Evolutionary conservation across 2,329 filamentous ascomycete genomes (phyloP).

Genomic region (Sporothrix pseudoabietina): DNA sequence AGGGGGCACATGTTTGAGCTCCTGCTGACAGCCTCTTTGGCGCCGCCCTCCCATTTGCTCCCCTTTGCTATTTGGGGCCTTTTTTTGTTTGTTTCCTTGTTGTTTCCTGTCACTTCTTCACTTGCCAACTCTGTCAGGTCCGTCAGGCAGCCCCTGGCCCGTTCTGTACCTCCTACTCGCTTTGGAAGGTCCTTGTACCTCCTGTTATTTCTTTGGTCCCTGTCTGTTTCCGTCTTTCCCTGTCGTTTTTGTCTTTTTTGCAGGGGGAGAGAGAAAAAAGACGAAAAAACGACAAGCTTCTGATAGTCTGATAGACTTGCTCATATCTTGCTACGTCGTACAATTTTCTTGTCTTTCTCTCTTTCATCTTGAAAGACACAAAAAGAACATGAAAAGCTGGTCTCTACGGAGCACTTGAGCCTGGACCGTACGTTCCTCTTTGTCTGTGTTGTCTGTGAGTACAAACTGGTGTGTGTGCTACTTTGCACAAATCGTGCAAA

Average conservation of each 20-base stretch:
- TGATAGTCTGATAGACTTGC: neutral
- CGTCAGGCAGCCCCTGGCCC: neutral
- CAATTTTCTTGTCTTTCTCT: neutral
- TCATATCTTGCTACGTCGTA: neutral
- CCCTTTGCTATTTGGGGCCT: neutral
- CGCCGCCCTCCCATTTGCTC: conserved; percentile 5
- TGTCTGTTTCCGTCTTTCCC: neutral
- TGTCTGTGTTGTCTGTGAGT: neutral
- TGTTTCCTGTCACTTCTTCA: neutral
- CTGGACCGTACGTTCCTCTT: neutral
- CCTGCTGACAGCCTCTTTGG: conserved; percentile 22
- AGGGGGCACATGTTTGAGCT: conserved; percentile 18
- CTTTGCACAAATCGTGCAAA: neutral
- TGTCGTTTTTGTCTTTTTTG: neutral
- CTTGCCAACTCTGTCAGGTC: neutral
- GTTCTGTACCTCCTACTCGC: neutral
- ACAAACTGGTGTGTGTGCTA: neutral
- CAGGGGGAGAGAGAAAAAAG: neutral
- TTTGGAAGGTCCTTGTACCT: neutral
- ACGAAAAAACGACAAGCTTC: neutral
- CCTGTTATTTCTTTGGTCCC: neutral
- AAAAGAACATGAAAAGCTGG: neutral
- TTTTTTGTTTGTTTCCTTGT: neutral
- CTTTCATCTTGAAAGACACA: neutral
- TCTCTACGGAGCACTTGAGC: neutral